Evolutionary conservation across 306 rosid species (phyloP).

Genomic region (Rubus parviflorus): DNA sequence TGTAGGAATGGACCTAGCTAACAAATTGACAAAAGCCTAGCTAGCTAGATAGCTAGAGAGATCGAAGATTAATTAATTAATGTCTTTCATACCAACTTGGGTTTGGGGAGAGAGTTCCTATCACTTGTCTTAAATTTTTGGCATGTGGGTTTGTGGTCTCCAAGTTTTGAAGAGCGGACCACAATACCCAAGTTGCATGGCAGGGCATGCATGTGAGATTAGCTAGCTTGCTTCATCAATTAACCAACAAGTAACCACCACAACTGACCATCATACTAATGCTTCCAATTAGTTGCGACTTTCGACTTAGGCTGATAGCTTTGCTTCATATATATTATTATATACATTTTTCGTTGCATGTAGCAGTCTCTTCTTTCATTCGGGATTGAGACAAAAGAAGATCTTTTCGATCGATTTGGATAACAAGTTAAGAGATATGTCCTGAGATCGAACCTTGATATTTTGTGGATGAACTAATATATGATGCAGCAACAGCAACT

Average conservation of each 20-base stretch:
- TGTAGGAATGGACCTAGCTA: neutral
- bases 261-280: neutral
- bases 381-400: neutral
- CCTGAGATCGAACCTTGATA: neutral
- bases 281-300: neutral
- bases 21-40: neutral
- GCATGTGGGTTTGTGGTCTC: constrained; percentile 22
- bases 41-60: no score
- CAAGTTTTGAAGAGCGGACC: neutral
- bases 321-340: neutral
- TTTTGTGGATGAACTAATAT: neutral
- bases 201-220: neutral
- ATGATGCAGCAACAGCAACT: neutral
- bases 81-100: neutral
- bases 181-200: neutral
- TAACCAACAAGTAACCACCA: neutral
- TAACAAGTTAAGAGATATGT: neutral
- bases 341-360: neutral
- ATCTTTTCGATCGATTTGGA: neutral
- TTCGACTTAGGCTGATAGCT: neutral
- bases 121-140: constrained; percentile 1
- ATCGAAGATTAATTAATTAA: neutral
- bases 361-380: neutral
- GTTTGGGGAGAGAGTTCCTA: neutral
- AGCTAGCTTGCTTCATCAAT: neutral